Evolutionary conservation across 2,329 filamentous ascomycete genomes (phyloP).

Genomic region (Zymoseptoria brevis): DNA sequence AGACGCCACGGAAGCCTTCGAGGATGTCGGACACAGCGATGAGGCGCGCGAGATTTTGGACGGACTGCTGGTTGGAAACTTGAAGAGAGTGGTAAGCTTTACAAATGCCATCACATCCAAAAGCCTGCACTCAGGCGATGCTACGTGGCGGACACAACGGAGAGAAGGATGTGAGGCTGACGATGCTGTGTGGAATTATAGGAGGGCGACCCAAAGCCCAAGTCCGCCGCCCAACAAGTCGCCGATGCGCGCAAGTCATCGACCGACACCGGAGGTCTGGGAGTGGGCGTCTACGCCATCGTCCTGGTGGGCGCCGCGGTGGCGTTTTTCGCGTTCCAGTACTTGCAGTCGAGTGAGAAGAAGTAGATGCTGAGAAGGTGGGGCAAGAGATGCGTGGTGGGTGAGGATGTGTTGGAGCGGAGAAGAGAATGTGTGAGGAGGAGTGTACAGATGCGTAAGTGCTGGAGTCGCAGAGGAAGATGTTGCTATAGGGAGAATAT

Average conservation of each 20-base stretch:
- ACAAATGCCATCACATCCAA: not conserved
- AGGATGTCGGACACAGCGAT: constrained; percentile 98
- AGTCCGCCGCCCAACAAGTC: constrained; percentile 46
- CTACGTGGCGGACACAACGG: not conserved
- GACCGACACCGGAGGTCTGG: constrained; percentile 45
- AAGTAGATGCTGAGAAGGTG: constrained; percentile 17
- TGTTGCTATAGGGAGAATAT: not conserved
- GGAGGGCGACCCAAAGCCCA: constrained; percentile 73
- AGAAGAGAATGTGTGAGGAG: not conserved
- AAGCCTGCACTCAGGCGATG: not conserved
- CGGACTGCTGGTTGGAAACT: constrained; percentile 61
- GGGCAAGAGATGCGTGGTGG: not conserved
- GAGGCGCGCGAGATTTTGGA: constrained; percentile 93
- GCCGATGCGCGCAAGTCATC: constrained; percentile 43
- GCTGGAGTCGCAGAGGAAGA: not conserved
- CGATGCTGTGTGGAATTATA: constrained; percentile 28
- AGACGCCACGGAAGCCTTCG: constrained; percentile 95
- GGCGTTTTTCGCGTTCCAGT: constrained; percentile 79
- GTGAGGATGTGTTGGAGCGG: not conserved
- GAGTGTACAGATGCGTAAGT: not conserved
- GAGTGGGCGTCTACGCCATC: constrained; percentile 73
- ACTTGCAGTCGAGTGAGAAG: constrained; percentile 55
- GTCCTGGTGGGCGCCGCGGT: constrained; percentile 67
- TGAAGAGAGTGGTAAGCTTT: constrained; percentile 70
- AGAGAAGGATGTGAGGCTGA: not conserved